Percentiles rank a stretch among this genome's conserved stretches.
These are phyloP conservation scores for Mariannaea sp. DNA, from an alignment of 2,329 filamentous ascomycete genomes.

Conservation along the genomic window DNA sequence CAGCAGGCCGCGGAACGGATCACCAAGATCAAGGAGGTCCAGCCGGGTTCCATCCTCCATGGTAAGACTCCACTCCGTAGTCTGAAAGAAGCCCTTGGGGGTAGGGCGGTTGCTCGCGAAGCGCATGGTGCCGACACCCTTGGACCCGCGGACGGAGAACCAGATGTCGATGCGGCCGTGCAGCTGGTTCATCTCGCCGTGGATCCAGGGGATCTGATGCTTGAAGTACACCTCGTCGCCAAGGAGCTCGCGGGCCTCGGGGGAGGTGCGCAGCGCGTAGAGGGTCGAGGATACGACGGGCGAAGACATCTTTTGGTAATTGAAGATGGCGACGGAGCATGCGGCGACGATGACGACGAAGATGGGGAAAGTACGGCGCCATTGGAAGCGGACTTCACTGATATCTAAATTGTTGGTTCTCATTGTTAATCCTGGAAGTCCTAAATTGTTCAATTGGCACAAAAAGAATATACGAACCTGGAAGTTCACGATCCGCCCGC, in stretches of 20 bases:
- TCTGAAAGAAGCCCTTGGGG: constrained; percentile 73
- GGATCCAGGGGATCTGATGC: constrained; percentile 80
- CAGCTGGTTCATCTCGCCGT: constrained; percentile 89
- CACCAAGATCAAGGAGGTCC: constrained; percentile 72
- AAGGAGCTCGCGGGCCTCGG: constrained; percentile 73
- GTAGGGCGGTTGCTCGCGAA: constrained; percentile 76
- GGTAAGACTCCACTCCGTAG: constrained; percentile 86
- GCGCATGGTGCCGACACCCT: constrained; percentile 71
- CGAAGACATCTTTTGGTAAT: constrained; percentile 95
- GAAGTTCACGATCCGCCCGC: constrained; percentile 68
- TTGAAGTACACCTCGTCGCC: constrained; percentile 88
- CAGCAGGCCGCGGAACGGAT: constrained; percentile 67
- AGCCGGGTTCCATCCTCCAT: constrained; percentile 64
- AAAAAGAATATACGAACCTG: constrained; percentile 59
- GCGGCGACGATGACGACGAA: constrained; percentile 74
- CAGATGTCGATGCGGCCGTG: constrained; percentile 87
- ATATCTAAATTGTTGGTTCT: constrained; percentile 44
- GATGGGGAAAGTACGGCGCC: constrained; percentile 76
- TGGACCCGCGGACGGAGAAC: constrained; percentile 85
- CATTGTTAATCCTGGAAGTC: not conserved
- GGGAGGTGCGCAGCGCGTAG: constrained; percentile 86
- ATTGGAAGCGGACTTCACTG: constrained; percentile 57
- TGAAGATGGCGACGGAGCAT: constrained; percentile 89
- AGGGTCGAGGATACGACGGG: constrained; percentile 85
- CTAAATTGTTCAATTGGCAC: constrained; percentile 4